phyloP scores from a whole-genome alignment of 139 green algal species.

The Micromonas pusilla region DNA sequence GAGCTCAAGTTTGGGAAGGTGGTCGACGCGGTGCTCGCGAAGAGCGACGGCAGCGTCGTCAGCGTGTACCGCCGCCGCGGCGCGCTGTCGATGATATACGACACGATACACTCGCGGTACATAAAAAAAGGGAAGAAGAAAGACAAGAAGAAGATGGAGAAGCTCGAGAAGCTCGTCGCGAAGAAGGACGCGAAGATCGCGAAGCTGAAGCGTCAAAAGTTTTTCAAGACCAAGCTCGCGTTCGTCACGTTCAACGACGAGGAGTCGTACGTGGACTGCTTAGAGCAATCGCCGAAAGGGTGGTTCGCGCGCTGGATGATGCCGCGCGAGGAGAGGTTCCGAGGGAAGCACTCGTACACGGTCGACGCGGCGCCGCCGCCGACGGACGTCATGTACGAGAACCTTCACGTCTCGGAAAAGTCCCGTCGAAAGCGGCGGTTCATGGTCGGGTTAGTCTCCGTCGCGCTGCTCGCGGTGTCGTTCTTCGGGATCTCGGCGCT shows the following conservation, averaged over 20 bases:
- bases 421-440: neutral
- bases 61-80: neutral
- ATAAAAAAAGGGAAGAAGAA: conserved; percentile 7
- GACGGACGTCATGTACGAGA: conserved; percentile 17
- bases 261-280: neutral
- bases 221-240: neutral
- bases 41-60: neutral
- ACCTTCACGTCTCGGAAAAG: neutral
- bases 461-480: neutral
- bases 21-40: conserved; percentile 8
- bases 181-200: conserved; percentile 2
- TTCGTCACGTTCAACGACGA: conserved; percentile 20
- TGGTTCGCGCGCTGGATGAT: neutral
- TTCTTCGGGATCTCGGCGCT: conserved; percentile 1
- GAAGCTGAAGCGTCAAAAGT: neutral
- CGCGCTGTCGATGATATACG: neutral
- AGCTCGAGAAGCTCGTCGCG: neutral
- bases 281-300: neutral
- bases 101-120: neutral
- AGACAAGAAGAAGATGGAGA: neutral
- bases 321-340: conserved; percentile 8
- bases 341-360: neutral
- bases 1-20: conserved; percentile 29
- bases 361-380: neutral
- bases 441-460: neutral